A percentile compares a stretch with the other conserved stretches of the same genome.
phyloP scores from a whole-genome alignment of 768 basidiomycete species.

The Boletus vermiculosoides region DNA sequence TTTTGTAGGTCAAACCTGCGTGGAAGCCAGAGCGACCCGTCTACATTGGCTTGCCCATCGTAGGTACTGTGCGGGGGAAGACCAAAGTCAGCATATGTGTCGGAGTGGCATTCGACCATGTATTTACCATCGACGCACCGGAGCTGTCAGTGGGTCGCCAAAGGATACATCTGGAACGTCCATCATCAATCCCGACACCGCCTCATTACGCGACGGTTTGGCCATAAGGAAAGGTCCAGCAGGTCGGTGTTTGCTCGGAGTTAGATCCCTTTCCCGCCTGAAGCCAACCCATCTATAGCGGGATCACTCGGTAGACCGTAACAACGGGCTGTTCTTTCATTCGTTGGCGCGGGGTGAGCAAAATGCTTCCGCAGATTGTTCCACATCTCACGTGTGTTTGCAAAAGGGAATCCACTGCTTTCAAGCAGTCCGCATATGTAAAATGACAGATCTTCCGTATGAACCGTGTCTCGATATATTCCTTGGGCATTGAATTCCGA shows the following conservation, averaged over 20 bases:
- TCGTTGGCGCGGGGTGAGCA: not conserved
- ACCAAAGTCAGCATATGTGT: not conserved
- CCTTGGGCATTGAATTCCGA: not conserved
- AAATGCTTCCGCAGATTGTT: not conserved
- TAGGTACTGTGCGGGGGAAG: not conserved
- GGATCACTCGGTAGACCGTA: not conserved
- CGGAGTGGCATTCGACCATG: not conserved
- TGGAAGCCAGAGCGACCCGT: not conserved
- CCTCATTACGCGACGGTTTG: not conserved
- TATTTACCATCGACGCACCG: not conserved
- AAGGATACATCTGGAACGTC: not conserved
- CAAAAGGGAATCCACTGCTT: not conserved
- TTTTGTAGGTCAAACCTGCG: not conserved
- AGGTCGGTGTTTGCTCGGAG: not conserved
- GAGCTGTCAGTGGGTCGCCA: no score
- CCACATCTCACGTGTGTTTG: not conserved
- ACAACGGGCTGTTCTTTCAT: not conserved
- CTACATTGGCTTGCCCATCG: not conserved
- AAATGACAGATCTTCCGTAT: not conserved
- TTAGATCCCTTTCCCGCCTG: not conserved
- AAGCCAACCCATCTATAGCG: not conserved
- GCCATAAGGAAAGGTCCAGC: not conserved
- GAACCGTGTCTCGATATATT: not conserved
- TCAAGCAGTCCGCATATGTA: not conserved
- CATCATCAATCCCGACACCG: not conserved